Conservation (phyloP, 805 yeast genomes). For the Saccharomycopsis sp. region DNA sequence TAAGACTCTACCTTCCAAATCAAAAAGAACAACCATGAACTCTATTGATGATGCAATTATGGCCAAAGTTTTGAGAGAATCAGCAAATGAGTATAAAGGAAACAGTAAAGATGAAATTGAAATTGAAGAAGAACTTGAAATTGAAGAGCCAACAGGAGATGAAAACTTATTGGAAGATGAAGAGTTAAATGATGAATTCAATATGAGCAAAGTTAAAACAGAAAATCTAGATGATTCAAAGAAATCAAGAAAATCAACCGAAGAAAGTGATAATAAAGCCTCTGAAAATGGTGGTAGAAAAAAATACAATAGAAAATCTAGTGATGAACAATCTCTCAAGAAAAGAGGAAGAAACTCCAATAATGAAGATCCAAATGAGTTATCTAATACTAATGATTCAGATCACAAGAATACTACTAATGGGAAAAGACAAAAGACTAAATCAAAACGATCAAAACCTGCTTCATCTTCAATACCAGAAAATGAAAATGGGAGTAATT, state of each 20-base stretch:
- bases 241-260: not conserved
- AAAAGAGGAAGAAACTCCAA: not conserved
- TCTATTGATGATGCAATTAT: slow-evolving; percentile 18
- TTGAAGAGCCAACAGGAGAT: not conserved
- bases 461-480: no score
- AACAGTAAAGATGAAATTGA: slow-evolving; percentile 21
- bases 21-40: slow-evolving; percentile 27
- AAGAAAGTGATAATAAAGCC: not conserved
- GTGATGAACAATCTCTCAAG: not conserved
- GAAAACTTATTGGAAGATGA: slow-evolving; percentile 1
- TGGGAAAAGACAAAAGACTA: no score
- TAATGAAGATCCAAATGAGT: not conserved
- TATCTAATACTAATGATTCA: no score
- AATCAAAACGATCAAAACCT: no score
- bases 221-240: not conserved
- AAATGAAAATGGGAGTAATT: no score
- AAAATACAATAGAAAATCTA: not conserved
- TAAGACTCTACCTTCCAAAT: not conserved
- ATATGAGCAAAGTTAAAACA: not conserved
- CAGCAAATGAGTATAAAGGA: slow-evolving; percentile 40
- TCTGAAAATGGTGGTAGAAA: not conserved
- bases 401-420: no score
- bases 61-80: slow-evolving; percentile 42
- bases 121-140: slow-evolving; percentile 14
- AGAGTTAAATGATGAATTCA: not conserved